Evolutionary conservation across 768 basidiomycete genomes (phyloP).

Genomic region (Mrakia gelida): DNA sequence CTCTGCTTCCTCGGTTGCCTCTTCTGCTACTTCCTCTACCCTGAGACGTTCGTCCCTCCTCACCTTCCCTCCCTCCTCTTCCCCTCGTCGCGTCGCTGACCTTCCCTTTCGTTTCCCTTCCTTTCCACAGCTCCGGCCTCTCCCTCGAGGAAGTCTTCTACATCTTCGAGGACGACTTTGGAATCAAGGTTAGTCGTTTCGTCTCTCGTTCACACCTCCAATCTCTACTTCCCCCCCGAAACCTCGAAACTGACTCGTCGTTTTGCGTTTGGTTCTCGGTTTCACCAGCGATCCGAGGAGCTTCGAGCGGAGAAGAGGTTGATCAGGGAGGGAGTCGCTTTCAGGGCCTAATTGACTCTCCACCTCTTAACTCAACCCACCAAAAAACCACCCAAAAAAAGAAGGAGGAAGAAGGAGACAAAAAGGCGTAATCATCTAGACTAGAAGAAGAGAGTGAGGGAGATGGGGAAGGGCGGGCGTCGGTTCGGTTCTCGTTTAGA

Average conservation of each 20-base stretch:
- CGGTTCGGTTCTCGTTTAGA: not conserved
- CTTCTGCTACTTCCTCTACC: slow-evolving; percentile 68
- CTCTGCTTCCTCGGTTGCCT: slow-evolving; percentile 65
- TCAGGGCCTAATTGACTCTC: not conserved
- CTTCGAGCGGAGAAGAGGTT: slow-evolving; percentile 50
- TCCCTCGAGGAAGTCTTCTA: slow-evolving; percentile 38
- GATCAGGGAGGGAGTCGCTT: not conserved
- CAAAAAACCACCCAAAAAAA: not conserved
- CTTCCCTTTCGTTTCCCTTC: not conserved
- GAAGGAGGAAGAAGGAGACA: not conserved
- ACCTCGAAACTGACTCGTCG: not conserved
- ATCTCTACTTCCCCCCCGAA: no score
- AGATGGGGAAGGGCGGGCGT: not conserved
- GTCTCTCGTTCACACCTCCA: slow-evolving; percentile 26
- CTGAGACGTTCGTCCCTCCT: slow-evolving; percentile 67
- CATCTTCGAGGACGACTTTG: slow-evolving; percentile 62
- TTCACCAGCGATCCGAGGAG: slow-evolving; percentile 50
- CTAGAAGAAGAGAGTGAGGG: not conserved
- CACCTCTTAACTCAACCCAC: not conserved
- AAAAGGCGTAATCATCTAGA: not conserved
- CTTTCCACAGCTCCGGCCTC: slow-evolving; percentile 51
- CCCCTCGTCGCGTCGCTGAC: slow-evolving; percentile 6
- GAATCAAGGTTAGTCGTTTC: slow-evolving; percentile 45
- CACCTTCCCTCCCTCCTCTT: not conserved
- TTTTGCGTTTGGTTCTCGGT: not conserved